phyloP scores from a whole-genome alignment of 2,329 filamentous ascomycete genomes.

The Cryphonectria japonica region DNA sequence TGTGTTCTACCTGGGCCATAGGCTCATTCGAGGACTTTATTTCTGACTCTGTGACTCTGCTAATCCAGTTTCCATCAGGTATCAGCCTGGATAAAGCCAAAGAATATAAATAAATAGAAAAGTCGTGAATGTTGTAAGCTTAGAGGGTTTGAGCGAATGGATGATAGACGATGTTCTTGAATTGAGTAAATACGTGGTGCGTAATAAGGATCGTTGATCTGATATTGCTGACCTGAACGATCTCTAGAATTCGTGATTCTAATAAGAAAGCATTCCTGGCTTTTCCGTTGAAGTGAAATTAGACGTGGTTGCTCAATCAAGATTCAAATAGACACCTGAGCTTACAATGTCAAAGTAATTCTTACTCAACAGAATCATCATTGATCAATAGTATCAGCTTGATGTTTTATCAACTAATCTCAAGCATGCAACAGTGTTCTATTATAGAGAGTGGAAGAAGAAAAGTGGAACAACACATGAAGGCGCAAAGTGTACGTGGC shows the following conservation, averaged over 20 bases:
- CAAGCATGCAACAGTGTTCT: no score
- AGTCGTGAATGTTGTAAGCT: background rate
- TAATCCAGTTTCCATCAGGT: background rate
- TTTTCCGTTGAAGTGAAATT: no score
- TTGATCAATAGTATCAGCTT: no score
- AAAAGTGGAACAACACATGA: no score
- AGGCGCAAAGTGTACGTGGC: no score
- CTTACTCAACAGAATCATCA: no score
- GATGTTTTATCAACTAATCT: no score
- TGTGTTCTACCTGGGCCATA: no score
- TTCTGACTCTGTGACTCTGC: background rate
- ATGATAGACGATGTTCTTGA: background rate
- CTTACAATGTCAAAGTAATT: no score
- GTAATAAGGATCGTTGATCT: background rate
- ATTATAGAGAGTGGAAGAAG: no score
- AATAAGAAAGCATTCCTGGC: no score
- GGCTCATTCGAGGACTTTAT: background rate
- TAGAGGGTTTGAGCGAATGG: background rate
- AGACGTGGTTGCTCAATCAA: background rate
- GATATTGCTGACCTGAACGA: background rate
- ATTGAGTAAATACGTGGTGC: background rate
- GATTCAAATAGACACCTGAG: no score
- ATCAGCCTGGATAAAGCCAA: background rate
- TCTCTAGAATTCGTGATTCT: background rate
- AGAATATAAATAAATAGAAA: background rate